Base-by-base conservation (phyloP, 129 eudicot genomes). In the Lactuca sativa region DNA sequence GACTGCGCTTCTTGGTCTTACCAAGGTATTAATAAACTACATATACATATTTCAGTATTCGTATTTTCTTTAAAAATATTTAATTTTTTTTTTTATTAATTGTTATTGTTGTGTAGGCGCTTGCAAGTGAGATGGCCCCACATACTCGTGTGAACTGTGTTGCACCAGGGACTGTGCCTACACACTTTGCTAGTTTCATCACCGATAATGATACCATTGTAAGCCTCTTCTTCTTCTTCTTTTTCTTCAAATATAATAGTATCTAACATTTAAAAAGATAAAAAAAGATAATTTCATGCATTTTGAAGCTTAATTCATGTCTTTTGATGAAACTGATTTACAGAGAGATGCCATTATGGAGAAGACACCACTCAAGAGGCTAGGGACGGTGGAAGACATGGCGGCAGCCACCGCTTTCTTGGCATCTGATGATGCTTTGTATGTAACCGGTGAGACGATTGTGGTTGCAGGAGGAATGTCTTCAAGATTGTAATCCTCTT, bases 1-100 rank as follows among this genome's bases (percentile, higher is more conserved):
- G 79, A 92, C 98, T 10, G 88, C 98, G 21, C 98, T 92, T 60
- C 83, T 92, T 7, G 98, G 98, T 48, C 95, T 92, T 73, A 89
- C 98, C 59, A 92, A 92, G 96, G 98, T 92, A 73, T 49, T 31
- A 13, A 21, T 8, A 43, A 43, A 43, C 4, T 43, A 2, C 9
- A 40, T 40, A 2, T 12, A 43, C 17, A 10, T 66, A 47, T 5
- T 70, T 70, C 15, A 4, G 31, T 59, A 59, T 71, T 71, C 49
- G 31, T 17, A 43, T 9, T 32, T 51, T 41, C 43, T 55, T 21
- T 34, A 31, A 15, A 34, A 10, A 17, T 13, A 21, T 54, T 18
- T 61, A 49, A 7, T 69, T 56, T 16, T 16, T 59, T 71, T 31
- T 16, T 59, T 71, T 31, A 57, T 58, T 58, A 11, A 34, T 52